These are phyloP conservation scores for Pinus albicaulis DNA, from an alignment of 75 land plant genomes.

Conservation along the genomic window DNA sequence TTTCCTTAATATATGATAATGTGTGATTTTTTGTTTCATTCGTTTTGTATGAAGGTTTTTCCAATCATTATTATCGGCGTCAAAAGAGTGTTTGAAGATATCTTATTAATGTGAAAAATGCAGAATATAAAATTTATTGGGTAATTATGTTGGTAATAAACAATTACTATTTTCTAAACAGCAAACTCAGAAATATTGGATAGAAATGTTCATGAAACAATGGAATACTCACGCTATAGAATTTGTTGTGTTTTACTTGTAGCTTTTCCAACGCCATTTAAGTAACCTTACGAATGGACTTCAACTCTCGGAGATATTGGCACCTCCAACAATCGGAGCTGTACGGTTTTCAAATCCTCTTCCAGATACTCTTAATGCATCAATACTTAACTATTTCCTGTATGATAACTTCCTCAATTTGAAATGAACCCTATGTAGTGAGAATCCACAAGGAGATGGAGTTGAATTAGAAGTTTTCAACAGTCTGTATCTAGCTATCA, in stretches of 20 bases:
- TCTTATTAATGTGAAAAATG: no score
- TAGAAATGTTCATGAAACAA: background rate
- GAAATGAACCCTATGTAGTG: background rate
- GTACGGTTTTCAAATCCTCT: constrained; percentile 16
- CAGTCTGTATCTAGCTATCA: background rate
- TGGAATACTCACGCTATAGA: background rate
- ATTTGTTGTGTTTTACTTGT: background rate
- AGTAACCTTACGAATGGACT: constrained; percentile 15
- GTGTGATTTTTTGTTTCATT: no score
- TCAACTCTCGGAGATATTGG: constrained; percentile 36
- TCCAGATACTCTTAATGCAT: background rate
- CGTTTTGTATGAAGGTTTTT: no score
- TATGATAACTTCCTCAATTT: background rate
- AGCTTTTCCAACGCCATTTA: background rate
- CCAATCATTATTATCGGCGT: no score
- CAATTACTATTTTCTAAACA: no score
- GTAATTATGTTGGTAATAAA: no score
- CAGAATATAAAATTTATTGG: no score
- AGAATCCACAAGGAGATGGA: background rate
- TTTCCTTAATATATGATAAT: no score
- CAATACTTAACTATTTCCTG: background rate
- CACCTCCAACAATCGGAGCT: constrained; percentile 58
- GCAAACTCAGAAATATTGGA: no score
- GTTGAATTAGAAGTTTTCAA: background rate
- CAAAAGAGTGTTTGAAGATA: no score